Evolutionary conservation across 2,329 filamentous ascomycete genomes (phyloP).

Genomic region (Grosmannia huntii): DNA sequence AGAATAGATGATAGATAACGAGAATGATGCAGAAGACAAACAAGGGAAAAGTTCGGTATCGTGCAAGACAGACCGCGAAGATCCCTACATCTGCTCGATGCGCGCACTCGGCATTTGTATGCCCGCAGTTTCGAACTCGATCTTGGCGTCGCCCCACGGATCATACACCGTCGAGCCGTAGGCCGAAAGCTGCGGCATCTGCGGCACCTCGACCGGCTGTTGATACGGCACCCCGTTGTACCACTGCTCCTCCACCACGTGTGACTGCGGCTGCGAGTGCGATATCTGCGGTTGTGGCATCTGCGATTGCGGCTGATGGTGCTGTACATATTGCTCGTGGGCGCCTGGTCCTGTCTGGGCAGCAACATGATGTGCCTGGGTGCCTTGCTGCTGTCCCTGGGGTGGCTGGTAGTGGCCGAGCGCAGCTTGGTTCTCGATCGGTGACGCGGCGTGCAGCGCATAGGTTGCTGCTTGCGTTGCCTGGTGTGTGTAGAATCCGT

Average conservation of each 20-base stretch:
- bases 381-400: conserved; percentile 22
- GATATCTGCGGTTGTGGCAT: conserved; percentile 21
- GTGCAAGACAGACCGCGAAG: neutral
- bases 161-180: conserved; percentile 39
- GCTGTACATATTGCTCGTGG: conserved; percentile 7
- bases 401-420: conserved; percentile 27
- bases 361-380: conserved; percentile 20
- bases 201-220: conserved; percentile 41
- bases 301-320: conserved; percentile 23
- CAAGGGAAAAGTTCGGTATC: neutral
- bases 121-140: conserved; percentile 43
- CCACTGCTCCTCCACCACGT: conserved; percentile 34
- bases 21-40: neutral
- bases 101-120: conserved; percentile 48
- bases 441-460: conserved; percentile 32
- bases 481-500: conserved; percentile 45
- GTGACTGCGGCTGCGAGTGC: conserved; percentile 20
- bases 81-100: conserved; percentile 39
- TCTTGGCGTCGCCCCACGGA: conserved; percentile 37
- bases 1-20: neutral
- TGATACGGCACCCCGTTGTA: conserved; percentile 39
- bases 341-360: neutral
- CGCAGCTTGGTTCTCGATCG: conserved; percentile 30
- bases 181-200: conserved; percentile 37
- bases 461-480: conserved; percentile 34